Base-by-base conservation (phyloP, 345 rosid species). In the Salix purpurea region DNA sequence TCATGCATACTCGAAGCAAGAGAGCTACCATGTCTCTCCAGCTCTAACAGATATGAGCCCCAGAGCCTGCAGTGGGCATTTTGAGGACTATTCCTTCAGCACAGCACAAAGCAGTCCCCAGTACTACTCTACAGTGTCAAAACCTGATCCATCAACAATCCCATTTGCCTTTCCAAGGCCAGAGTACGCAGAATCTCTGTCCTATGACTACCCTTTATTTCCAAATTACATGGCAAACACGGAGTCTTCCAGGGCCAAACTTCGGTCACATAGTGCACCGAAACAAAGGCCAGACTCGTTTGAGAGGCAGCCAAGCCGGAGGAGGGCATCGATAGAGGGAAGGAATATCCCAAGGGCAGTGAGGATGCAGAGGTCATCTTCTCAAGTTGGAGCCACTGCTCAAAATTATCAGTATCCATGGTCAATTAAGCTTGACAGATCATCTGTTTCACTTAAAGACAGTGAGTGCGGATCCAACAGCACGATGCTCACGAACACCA, bases 361-460 rank as follows among this genome's bases (percentile, higher is more conserved):
- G 74, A 62, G 90, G 85, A 95, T 95, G 99, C 99, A 93, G 78
- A 79, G 97, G 44, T 93, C 99, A 44, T 93, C 98, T 23, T 96
- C 99, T 37, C 90, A 90, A 24, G 81, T 87, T 26, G 97, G 93
- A 15, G 72, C 91, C 54, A 69, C 88, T 0, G 86, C 86, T 64
- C 97, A 87, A 23, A 86, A 82, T 62, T 86, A 86, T 74, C 90
- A 88, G 0, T 84, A 87, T 73, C 92, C 97, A 1, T 91, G 98
- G 96, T 87, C 92, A 28, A 78, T 90, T 40, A 91, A 91, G 88
- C 97, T 93, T 62, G 96, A 93, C 64, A 83, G 88, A 74, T 93
- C 99, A 34, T 73, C 83, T 1, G 86, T 89, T 19, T 95, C 99
- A 0, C 86, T 91, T 21, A 86, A 75, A 86, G 94, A 90, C 3